A percentile compares a stretch with the other conserved stretches of the same genome.
phyloP scores from a whole-genome alignment of 1,284 basidiomycete species.

The Ceratobasidium sp. region DNA sequence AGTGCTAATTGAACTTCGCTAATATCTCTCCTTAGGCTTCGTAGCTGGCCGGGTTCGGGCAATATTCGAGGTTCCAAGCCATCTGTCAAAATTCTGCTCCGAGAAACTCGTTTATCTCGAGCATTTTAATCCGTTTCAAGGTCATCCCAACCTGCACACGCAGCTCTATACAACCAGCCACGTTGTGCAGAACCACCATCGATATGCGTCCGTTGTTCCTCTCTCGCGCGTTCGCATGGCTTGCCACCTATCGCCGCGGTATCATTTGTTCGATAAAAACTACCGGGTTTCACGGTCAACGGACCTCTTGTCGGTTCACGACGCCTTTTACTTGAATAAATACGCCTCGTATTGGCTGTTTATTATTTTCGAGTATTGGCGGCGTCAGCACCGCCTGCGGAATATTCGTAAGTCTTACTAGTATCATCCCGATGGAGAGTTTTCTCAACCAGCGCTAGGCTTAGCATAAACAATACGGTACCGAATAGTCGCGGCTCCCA shows the following conservation, averaged over 20 bases:
- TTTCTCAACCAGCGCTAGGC: no score
- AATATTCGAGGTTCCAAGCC: neutral
- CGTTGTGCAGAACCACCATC: neutral
- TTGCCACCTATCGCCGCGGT: constrained; percentile 13
- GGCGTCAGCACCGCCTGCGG: no score
- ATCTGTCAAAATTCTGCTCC: neutral
- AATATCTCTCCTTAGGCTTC: neutral
- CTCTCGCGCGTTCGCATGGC: neutral
- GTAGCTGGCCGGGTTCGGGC: constrained; percentile 11
- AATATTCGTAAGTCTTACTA: no score
- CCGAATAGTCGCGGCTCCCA: no score
- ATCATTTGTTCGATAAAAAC: neutral
- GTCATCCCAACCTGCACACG: neutral
- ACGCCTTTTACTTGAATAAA: constrained; percentile 20
- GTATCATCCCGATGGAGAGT: no score
- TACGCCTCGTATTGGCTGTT: neutral
- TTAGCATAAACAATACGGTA: no score
- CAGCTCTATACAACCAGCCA: neutral
- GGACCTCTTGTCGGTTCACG: no score
- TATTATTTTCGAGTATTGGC: neutral
- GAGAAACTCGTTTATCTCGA: constrained; percentile 17
- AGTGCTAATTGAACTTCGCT: neutral
- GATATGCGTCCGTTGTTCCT: neutral
- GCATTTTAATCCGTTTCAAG: neutral
- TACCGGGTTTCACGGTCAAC: neutral